A percentile compares a stretch with the other conserved stretches of the same genome.
These are phyloP conservation scores for Debaryomycetaceae sp. DNA, from an alignment of 1,139 yeast genomes.

Conservation along the genomic window DNA sequence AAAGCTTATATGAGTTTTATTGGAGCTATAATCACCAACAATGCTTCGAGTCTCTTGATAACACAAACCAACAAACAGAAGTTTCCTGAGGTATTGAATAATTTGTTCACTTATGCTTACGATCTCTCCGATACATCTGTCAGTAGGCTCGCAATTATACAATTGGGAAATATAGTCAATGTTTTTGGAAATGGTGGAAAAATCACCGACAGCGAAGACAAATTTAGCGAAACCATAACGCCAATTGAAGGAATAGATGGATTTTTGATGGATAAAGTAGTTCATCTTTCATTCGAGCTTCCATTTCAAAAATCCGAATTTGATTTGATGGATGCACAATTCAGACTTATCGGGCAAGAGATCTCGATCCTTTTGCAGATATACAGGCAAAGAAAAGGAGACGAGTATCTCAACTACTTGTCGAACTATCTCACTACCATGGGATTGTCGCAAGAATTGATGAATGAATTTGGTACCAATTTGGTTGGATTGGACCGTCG, in stretches of 20 bases:
- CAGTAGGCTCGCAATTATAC: constrained; percentile 68
- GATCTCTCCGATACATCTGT: constrained; percentile 52
- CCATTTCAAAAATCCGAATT: constrained; percentile 69
- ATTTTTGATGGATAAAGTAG: constrained; percentile 63
- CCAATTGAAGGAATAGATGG: constrained; percentile 70
- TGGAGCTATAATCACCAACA: constrained; percentile 69
- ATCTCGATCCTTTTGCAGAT: constrained; percentile 67
- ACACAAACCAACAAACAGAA: constrained; percentile 61
- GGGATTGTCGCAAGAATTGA: constrained; percentile 56
- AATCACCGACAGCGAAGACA: constrained; percentile 52
- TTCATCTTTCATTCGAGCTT: constrained; percentile 71
- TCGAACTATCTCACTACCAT: constrained; percentile 54
- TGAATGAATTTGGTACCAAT: constrained; percentile 54
- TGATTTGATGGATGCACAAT: constrained; percentile 75
- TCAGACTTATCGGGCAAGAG: constrained; percentile 71
- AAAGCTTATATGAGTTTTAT: constrained; percentile 69
- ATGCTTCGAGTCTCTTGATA: constrained; percentile 72
- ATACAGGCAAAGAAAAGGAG: constrained; percentile 42
- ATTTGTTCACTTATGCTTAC: constrained; percentile 64
- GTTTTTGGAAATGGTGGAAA: constrained; percentile 62
- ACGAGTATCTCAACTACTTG: constrained; percentile 46
- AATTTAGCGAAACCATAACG: constrained; percentile 51
- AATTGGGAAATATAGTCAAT: constrained; percentile 62
- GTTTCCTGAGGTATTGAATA: constrained; percentile 61
- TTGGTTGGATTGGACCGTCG: constrained; percentile 53